phyloP scores from a whole-genome alignment of 2,329 filamentous ascomycete genomes.

The Gaeumannomyces tritici region DNA sequence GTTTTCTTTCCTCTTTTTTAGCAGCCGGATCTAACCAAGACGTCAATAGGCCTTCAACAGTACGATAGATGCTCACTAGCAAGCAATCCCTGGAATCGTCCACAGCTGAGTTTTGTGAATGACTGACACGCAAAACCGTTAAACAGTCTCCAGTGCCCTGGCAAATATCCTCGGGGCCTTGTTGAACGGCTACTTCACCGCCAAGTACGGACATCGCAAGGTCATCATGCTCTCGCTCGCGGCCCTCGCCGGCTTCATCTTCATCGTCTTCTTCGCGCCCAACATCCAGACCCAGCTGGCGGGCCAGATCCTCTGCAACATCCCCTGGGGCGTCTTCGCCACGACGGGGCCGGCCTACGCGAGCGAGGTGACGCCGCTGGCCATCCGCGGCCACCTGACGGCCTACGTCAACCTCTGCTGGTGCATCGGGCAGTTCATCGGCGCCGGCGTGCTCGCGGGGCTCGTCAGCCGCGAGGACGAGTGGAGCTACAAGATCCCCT shows the following conservation, averaged over 20 bases:
- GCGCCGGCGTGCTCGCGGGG: constrained; percentile 14
- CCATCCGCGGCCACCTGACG: constrained; percentile 31
- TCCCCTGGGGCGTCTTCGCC: constrained; percentile 36
- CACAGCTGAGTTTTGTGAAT: no score
- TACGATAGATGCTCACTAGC: constrained; percentile 8
- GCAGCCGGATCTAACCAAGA: no score
- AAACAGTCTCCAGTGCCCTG: constrained; percentile 12
- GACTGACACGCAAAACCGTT: no score
- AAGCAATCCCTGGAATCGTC: no score
- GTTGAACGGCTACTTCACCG: constrained; percentile 30
- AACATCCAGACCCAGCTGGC: constrained; percentile 31
- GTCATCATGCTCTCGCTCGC: constrained; percentile 32
- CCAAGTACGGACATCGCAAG: constrained; percentile 31
- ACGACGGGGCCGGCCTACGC: constrained; percentile 32
- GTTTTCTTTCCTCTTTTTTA: no score
- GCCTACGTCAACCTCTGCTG: constrained; percentile 34
- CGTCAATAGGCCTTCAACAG: constrained; percentile 39
- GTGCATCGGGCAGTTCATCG: constrained; percentile 20
- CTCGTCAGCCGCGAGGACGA: constrained; percentile 10
- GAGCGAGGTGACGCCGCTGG: constrained; percentile 30
- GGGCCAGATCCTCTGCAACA: constrained; percentile 28
- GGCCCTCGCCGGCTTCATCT: constrained; percentile 32
- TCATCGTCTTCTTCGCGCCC: constrained; percentile 38
- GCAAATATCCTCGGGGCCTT: constrained; percentile 26
- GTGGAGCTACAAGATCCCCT: constrained; percentile 23